These are phyloP conservation scores for Lachancea waltii DNA, from an alignment of 805 yeast species.

Conservation along the genomic window DNA sequence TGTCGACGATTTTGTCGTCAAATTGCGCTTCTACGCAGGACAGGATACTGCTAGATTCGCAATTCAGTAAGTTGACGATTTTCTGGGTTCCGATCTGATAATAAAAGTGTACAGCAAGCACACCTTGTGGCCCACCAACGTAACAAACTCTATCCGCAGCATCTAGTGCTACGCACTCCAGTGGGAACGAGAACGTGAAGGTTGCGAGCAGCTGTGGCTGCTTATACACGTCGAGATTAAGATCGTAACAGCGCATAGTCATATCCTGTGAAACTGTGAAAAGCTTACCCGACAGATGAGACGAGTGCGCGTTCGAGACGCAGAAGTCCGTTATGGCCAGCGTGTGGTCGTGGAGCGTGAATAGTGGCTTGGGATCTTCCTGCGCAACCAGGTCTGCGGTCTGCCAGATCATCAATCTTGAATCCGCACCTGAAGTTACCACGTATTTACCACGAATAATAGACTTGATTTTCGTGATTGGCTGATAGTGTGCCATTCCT, in stretches of 20 bases:
- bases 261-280: conserved; percentile 68
- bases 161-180: conserved; percentile 58
- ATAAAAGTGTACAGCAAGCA: conserved; percentile 21
- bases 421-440: conserved; percentile 74
- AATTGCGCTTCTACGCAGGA: conserved; percentile 42
- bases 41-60: conserved; percentile 26
- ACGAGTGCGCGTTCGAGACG: conserved; percentile 39
- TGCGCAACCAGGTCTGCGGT: conserved; percentile 46
- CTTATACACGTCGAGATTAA: conserved; percentile 29
- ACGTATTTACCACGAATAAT: conserved; percentile 58
- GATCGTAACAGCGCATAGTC: conserved; percentile 66
- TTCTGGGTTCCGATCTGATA: conserved; percentile 31
- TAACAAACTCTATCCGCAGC: conserved; percentile 74
- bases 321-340: conserved; percentile 39
- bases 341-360: conserved; percentile 53
- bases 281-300: conserved; percentile 48
- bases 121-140: conserved; percentile 61
- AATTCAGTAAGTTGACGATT: conserved; percentile 42
- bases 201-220: conserved; percentile 49
- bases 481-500: conserved; percentile 77
- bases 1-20: conserved; percentile 14
- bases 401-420: conserved; percentile 72
- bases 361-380: conserved; percentile 48
- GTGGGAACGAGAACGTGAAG: conserved; percentile 56
- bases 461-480: conserved; percentile 52